A percentile compares a stretch with the other conserved stretches of the same genome.
These are phyloP conservation scores for Gyrodon lividus DNA, from an alignment of 768 basidiomycete species.

Conservation along the genomic window DNA sequence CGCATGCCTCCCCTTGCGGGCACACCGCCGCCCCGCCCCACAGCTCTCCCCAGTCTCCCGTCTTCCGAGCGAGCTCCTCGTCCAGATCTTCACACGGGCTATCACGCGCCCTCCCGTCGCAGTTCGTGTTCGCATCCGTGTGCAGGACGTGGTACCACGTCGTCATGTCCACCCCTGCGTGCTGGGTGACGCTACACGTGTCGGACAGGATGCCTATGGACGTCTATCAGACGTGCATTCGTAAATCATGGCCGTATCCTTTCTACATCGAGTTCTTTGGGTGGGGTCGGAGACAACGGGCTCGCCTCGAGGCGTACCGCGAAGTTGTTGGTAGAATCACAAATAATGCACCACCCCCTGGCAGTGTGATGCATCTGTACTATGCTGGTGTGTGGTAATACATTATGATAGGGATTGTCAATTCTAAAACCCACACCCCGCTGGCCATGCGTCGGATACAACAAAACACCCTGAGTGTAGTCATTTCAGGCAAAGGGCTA, in stretches of 20 bases:
- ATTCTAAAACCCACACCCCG: too few relatives aligned
- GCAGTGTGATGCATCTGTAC: too few relatives aligned
- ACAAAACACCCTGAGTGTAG: too few relatives aligned
- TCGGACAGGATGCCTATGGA: constrained; percentile 1
- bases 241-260: not conserved
- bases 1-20: not conserved
- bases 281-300: not conserved
- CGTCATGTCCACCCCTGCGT: constrained; percentile 1
- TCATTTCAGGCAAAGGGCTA: too few relatives aligned
- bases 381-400: too few relatives aligned
- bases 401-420: too few relatives aligned
- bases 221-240: not conserved
- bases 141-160: constrained; percentile 3
- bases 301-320: too few relatives aligned
- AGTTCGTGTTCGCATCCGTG: not conserved
- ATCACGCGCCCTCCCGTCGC: not conserved
- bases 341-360: too few relatives aligned
- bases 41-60: constrained; percentile 2
- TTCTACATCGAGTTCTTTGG: constrained; percentile 2
- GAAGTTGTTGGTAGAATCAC: too few relatives aligned
- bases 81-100: not conserved
- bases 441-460: too few relatives aligned
- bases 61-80: constrained; percentile 4
- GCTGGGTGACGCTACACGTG: not conserved
- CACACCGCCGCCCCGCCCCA: not conserved